Conservation (phyloP, 2,329 filamentous ascomycete species). For the Ambrosiella cleistominuta region DNA sequence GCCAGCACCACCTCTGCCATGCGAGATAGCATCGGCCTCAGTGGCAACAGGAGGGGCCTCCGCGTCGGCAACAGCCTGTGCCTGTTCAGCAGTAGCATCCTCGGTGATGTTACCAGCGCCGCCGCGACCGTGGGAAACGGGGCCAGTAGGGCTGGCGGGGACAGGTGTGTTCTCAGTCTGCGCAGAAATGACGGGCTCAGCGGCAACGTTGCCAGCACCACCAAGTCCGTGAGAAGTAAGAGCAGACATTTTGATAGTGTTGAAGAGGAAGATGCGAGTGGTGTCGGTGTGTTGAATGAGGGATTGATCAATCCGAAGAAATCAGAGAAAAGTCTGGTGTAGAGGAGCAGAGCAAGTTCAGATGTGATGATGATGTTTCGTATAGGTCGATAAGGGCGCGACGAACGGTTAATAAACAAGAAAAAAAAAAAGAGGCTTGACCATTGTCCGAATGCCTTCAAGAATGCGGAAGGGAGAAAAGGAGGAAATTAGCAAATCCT, state of each 20-base stretch:
- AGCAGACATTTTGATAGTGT: constrained; percentile 26
- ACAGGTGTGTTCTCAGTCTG: constrained; percentile 37
- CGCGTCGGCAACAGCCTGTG: constrained; percentile 24
- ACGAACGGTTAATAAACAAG: background rate
- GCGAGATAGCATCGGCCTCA: constrained; percentile 35
- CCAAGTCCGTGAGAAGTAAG: constrained; percentile 45
- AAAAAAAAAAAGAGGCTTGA: background rate
- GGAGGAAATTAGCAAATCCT: background rate
- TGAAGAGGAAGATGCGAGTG: constrained; percentile 24
- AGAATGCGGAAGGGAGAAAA: background rate
- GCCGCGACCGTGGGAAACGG: constrained; percentile 43
- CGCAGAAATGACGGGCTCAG: constrained; percentile 28
- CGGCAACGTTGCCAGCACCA: constrained; percentile 42
- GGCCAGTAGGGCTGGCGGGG: constrained; percentile 20
- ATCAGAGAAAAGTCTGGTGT: too few species aligned
- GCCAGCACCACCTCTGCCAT: constrained; percentile 40
- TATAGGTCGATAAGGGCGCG: background rate
- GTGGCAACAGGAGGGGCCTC: constrained; percentile 37
- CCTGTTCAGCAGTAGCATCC: constrained; percentile 19
- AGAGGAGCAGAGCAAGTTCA: too few species aligned
- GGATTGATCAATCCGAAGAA: background rate
- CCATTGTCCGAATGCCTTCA: background rate
- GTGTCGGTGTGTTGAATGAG: background rate
- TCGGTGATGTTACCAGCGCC: constrained; percentile 42
- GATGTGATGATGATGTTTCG: too few species aligned